Conservation (phyloP, 176 grass and related monocot genomes). For the bread wheat (Triticum aestivum) region IWGSC_CS_RefSeq_v2.1 NC_057800.1:663773757-663774256, state of each 20-base stretch:
- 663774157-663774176: slow-evolving; percentile 65
- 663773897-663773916: slow-evolving; percentile 54
- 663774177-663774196: slow-evolving; percentile 63
- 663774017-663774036: slow-evolving; percentile 37
- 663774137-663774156: slow-evolving; percentile 73
- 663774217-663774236: slow-evolving; percentile 72
- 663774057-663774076: slow-evolving; percentile 91
- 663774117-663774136: slow-evolving; percentile 66
- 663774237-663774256: slow-evolving; percentile 61
- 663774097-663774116: slow-evolving; percentile 73
- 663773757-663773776: slow-evolving; percentile 80
- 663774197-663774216: slow-evolving; percentile 60
- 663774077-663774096: slow-evolving; percentile 67
- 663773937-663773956: slow-evolving; percentile 95
- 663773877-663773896: slow-evolving; percentile 55
- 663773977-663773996: slow-evolving; percentile 89
- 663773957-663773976: slow-evolving; percentile 85
- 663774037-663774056: slow-evolving; percentile 65
- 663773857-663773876: slow-evolving; percentile 69
- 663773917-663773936: slow-evolving; percentile 65
- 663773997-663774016: slow-evolving; percentile 64
- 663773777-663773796: slow-evolving; percentile 86
- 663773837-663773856: slow-evolving; percentile 81
- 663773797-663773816: slow-evolving; percentile 68
- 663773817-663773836: slow-evolving; percentile 66